Percentiles rank a stretch among this genome's conserved stretches.
Evolutionary conservation across 2,329 filamentous ascomycete species (phyloP).

Genomic region (Stachybotrys chlorohalonatus): DNA sequence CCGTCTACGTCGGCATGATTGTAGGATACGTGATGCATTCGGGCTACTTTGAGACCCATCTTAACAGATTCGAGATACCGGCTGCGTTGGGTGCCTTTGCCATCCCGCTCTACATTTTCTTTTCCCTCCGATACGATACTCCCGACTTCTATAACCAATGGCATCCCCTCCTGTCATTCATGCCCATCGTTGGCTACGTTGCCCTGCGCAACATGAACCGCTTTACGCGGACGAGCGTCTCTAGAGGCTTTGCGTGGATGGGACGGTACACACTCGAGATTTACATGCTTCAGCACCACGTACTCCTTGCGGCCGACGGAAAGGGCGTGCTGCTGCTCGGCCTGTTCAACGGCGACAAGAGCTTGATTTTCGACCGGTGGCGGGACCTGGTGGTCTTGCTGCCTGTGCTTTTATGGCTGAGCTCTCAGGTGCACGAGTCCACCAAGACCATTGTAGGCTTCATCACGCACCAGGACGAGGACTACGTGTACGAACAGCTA

Average conservation of each 20-base stretch:
- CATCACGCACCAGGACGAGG: constrained; percentile 7
- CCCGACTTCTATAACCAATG: constrained; percentile 31
- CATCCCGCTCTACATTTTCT: neutral
- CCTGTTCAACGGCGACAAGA: constrained; percentile 13
- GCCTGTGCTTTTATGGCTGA: constrained; percentile 19
- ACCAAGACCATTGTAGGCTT: constrained; percentile 15
- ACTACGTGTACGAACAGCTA: constrained; percentile 6
- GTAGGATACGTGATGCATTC: constrained; percentile 18
- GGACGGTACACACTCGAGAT: constrained; percentile 50
- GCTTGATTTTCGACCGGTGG: constrained; percentile 14
- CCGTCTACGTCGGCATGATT: constrained; percentile 48
- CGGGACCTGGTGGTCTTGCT: constrained; percentile 13
- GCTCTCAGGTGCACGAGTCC: constrained; percentile 13
- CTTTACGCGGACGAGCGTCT: constrained; percentile 10
- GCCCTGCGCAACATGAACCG: constrained; percentile 36
- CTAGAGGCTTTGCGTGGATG: constrained; percentile 39
- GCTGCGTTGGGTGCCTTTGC: neutral
- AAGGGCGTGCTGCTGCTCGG: constrained; percentile 34
- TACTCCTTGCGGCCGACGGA: constrained; percentile 52
- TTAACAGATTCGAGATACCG: neutral
- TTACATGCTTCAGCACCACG: constrained; percentile 51
- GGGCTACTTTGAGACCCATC: constrained; percentile 10
- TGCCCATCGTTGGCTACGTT: constrained; percentile 44
- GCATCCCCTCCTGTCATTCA: constrained; percentile 43
- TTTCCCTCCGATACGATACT: neutral